These are phyloP conservation scores for Colletotrichum camelliae DNA, from an alignment of 2,329 filamentous ascomycete species.

Conservation along the genomic window DNA sequence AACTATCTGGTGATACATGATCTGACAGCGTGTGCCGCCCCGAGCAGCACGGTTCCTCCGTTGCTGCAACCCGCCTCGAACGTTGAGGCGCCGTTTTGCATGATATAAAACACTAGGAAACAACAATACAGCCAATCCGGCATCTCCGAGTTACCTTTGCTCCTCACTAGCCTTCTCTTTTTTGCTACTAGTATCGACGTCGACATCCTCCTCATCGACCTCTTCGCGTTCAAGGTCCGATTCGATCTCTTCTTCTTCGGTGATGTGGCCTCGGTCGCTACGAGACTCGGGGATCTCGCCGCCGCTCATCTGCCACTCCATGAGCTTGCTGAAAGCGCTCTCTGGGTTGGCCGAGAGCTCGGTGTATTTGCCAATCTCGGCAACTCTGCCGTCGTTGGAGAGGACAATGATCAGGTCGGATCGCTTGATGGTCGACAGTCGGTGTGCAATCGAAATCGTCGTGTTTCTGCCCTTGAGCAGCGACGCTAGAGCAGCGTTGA, in stretches of 20 bases:
- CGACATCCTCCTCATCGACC: conserved; percentile 31
- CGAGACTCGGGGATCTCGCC: conserved; percentile 62
- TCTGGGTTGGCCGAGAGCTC: conserved; percentile 74
- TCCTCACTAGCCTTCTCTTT: conserved; percentile 12
- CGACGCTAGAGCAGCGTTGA: conserved; percentile 85
- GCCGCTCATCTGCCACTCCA: conserved; percentile 98
- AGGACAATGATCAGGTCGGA: conserved; percentile 95
- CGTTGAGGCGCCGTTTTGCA: neutral
- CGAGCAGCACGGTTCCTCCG: neutral
- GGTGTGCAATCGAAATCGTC: conserved; percentile 96
- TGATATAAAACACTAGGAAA: conserved; percentile 1
- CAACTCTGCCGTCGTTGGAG: conserved; percentile 83
- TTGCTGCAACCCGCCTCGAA: neutral
- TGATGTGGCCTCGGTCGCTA: conserved; percentile 45
- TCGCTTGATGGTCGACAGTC: conserved; percentile 94
- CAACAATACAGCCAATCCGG: neutral
- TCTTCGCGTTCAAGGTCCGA: conserved; percentile 49
- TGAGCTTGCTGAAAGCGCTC: conserved; percentile 91
- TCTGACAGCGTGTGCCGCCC: neutral
- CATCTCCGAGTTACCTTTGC: neutral
- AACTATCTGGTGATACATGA: neutral
- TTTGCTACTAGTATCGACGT: conserved; percentile 9
- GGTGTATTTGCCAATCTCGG: conserved; percentile 85
- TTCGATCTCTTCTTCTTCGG: conserved; percentile 58
- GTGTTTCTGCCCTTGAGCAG: conserved; percentile 89